Conservation (phyloP, 1,139 yeast genomes). For the Geotrichum aggregatum region DNA sequence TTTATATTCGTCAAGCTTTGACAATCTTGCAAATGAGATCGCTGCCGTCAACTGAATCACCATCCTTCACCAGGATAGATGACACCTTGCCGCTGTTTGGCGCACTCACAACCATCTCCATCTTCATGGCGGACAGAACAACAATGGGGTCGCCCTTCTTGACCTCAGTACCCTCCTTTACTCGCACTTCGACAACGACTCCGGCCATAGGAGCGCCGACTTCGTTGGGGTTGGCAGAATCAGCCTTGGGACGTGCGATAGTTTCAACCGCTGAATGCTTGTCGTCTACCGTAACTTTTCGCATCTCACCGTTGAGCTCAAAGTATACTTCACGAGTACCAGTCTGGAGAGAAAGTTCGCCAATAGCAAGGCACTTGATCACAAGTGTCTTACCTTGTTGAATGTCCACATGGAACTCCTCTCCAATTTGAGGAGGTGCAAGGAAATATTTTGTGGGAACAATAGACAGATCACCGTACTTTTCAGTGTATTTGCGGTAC, state of each 20-base stretch:
- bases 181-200: constrained; percentile 91
- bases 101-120: constrained; percentile 98
- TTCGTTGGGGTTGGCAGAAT: constrained; percentile 77
- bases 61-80: constrained; percentile 72
- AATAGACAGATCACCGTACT: constrained; percentile 88
- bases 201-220: constrained; percentile 99
- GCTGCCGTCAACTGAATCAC: constrained; percentile 92
- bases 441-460: constrained; percentile 89
- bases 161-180: constrained; percentile 79
- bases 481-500: constrained; percentile 66
- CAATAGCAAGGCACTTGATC: constrained; percentile 85
- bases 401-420: constrained; percentile 83
- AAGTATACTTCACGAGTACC: constrained; percentile 96
- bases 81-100: constrained; percentile 82
- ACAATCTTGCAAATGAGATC: constrained; percentile 62
- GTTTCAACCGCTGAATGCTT: constrained; percentile 80
- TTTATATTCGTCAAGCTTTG: not conserved
- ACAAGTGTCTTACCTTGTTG: constrained; percentile 94
- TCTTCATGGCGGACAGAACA: constrained; percentile 96
- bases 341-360: constrained; percentile 77
- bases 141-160: constrained; percentile 96
- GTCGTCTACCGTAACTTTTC: constrained; percentile 90
- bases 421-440: constrained; percentile 80
- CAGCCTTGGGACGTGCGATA: constrained; percentile 86
- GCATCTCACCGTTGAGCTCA: constrained; percentile 96